Evolutionary conservation across 192 early-diverging fungal genomes (phyloP).

Genomic region (Coemansia sp.): DNA sequence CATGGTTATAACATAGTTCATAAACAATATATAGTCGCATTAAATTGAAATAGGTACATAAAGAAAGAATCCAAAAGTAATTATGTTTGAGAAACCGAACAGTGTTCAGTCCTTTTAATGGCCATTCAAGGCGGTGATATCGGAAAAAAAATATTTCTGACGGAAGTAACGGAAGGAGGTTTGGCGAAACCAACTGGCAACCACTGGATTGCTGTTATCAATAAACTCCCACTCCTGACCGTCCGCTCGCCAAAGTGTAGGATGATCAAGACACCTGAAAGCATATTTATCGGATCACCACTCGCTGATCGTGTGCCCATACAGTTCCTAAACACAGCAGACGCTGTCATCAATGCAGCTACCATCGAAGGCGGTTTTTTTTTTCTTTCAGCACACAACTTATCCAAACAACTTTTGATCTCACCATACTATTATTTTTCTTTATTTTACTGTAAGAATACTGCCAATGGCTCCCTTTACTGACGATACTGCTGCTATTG

Average conservation of each 20-base stretch:
- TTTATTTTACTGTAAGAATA: background rate
- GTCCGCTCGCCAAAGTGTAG: too few relatives aligned
- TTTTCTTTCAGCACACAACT: background rate
- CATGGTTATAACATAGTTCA: too few relatives aligned
- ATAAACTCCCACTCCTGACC: background rate
- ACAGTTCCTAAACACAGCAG: background rate
- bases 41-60: too few relatives aligned
- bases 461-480: background rate
- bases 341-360: background rate
- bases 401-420: background rate
- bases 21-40: too few relatives aligned
- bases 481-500: conserved; percentile 6
- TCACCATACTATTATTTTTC: background rate
- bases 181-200: too few relatives aligned
- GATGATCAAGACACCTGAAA: background rate
- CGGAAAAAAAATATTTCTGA: too few relatives aligned
- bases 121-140: too few relatives aligned
- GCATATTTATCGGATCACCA: background rate
- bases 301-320: background rate
- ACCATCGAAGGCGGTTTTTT: background rate
- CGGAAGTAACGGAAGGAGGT: too few relatives aligned
- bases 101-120: too few relatives aligned
- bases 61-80: too few relatives aligned
- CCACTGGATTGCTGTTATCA: background rate
- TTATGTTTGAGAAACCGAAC: too few relatives aligned